Evolutionary conservation across 2,329 filamentous ascomycete genomes (phyloP), one percentile per base, ranked within the genome.

Genomic region (Phymatotrichopsis omnivora): DNA sequence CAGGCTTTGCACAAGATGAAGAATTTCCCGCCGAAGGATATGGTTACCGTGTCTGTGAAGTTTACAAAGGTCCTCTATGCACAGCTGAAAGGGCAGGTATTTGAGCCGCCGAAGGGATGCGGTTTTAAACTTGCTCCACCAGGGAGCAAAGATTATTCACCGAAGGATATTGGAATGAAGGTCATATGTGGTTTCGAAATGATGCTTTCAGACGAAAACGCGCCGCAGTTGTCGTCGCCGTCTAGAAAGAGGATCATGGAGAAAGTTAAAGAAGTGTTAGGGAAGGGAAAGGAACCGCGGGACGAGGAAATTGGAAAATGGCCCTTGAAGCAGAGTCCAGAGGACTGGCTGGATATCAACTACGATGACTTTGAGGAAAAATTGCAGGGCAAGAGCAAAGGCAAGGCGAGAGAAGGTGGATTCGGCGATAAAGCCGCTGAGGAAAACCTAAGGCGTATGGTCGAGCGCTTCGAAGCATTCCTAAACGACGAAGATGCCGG

Each of bases 1-100:
- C 47, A 56, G 33, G 49, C 52, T 22, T 52, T 53, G 23, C 44
- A 49, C 29, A 36, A 38, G 24, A 54, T 54, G 52, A 47, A 30
- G 3, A 43, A 38, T 19, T 93, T 98, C 57, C 72, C 78, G 3
- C 86, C 86, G 0, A 65, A 72, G 34, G 89, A 96, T 60, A 74
- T 93, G 29, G 81, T 95, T 7, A 80, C 76, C 0, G 68, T 85
- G 22, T 87, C 83, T 57, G 75, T 84, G 23, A 78, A 74, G 33
- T 95, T 96, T 62, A 94, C 86, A 3, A 85, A 80, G 61, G 80
- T 93, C 0, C 76, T 93, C 2, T 98, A 84, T 61, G 91, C 93
- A 4, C 91, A 98, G 61, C 66, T 98, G 6, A 82, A 80, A 49
- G 86, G 84, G 12, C 91, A 98, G 61, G 74, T 81, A 19, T 95